Base-by-base conservation (phyloP, 164 flowering plant species). In the Nelumbo lutea region DNA sequence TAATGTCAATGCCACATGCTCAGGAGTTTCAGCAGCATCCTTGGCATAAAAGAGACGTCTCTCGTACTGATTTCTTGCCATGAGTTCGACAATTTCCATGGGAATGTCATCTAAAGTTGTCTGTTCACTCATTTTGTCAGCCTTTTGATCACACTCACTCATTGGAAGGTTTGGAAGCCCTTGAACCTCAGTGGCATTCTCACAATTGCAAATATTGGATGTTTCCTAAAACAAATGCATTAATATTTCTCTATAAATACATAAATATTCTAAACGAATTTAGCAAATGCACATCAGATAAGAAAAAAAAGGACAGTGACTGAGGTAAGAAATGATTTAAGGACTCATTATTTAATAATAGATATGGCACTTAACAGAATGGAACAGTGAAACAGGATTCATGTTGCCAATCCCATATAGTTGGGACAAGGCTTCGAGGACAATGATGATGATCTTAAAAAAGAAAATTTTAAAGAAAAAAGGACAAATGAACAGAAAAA, bases 41-140 rank as follows among this genome's bases (percentile, higher is more conserved):
- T 70, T 81, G 59, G 75, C 68, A 72, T 81, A 79, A 42, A 73
- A 72, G 52, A 86, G 85, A 74, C 77, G 68, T 74, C 86, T 86
- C 71, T 89, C 97, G 59, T 85, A 83, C 77, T 86, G 94, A 80
- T 85, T 77, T 73, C 79, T 86, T 41, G 97, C 94, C 87, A 89
- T 76, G 62, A 89, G 91, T 69, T 89, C 97, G 41, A 89, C 93
- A 69, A 89, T 86, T 58, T 90, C 96, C 96, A 90, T 90, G 8
- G 93, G 91, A 61, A 90, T 83, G 69, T 86, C 96, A 78, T 88
- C 96, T 40, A 58, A 42, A 77, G 77, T 61, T 67, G 82, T 82
- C 50, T 72, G 78, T 67, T 83, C 83, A 55, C 70, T 59, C 9
- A 61, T 63, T 50, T 72, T 70, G 40, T 78, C 74, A 38, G 66